Evolutionary conservation across 1,284 basidiomycete species (phyloP).

Genomic region (Ustilago lituana): DNA sequence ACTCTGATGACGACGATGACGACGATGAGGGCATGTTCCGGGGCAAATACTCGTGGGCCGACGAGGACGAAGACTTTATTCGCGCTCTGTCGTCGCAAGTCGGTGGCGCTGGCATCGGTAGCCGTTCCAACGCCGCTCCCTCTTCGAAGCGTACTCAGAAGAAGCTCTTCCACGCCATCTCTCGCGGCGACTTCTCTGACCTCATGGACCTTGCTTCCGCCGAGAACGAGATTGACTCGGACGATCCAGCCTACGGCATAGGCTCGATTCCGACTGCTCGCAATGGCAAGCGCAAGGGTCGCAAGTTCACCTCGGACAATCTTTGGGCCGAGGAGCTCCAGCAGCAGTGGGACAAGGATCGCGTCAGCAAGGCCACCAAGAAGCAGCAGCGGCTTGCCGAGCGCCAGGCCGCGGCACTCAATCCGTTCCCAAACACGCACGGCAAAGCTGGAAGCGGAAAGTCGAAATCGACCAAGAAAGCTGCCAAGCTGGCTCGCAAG

Average conservation of each 20-base stretch:
- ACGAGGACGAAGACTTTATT: slow-evolving; percentile 76
- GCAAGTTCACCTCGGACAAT: slow-evolving; percentile 73
- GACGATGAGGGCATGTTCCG: slow-evolving; percentile 63
- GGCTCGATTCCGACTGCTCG: slow-evolving; percentile 40
- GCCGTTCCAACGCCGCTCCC: slow-evolving; percentile 6
- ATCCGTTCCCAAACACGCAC: slow-evolving; percentile 67
- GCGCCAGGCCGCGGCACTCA: slow-evolving; percentile 71
- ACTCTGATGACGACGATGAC: slow-evolving; percentile 32
- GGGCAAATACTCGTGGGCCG: slow-evolving; percentile 71
- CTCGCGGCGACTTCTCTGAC: slow-evolving; percentile 73
- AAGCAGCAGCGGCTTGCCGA: slow-evolving; percentile 62
- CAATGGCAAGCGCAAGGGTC: slow-evolving; percentile 56
- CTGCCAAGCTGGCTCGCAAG: slow-evolving; percentile 48
- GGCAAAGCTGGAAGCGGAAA: slow-evolving; percentile 38
- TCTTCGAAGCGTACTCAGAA: slow-evolving; percentile 71
- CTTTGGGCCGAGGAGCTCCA: slow-evolving; percentile 75
- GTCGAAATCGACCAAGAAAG: slow-evolving; percentile 52
- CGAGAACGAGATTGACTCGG: slow-evolving; percentile 61
- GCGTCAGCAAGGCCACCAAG: slow-evolving; percentile 47
- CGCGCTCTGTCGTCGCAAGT: slow-evolving; percentile 69
- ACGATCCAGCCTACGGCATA: slow-evolving; percentile 58
- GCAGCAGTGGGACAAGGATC: slow-evolving; percentile 70
- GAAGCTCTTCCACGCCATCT: slow-evolving; percentile 75
- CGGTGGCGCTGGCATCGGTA: slow-evolving; percentile 38
- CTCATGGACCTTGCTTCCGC: slow-evolving; percentile 71